These are phyloP conservation scores for Carex parvula DNA, from an alignment of 176 grass and related monocot species.

Conservation along the genomic window DNA sequence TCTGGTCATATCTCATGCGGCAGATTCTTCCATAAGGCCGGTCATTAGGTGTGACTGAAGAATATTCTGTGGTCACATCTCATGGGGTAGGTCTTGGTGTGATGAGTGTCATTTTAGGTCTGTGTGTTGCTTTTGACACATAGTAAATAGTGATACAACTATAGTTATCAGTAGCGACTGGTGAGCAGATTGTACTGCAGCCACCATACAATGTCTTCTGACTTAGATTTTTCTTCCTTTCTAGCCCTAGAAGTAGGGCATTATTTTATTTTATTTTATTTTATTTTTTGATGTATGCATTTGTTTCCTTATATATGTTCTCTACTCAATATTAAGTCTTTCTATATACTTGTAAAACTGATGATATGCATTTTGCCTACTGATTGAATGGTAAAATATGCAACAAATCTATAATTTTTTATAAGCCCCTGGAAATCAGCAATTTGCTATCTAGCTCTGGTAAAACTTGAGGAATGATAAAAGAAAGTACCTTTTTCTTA, in stretches of 20 bases:
- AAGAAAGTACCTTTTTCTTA: slow-evolving; percentile 43
- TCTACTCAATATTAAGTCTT: not conserved
- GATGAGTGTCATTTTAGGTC: not conserved
- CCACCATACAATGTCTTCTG: too few species aligned
- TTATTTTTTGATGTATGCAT: not conserved
- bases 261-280: not conserved
- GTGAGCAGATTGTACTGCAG: too few species aligned
- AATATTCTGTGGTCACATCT: not conserved
- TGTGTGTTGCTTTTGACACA: not conserved
- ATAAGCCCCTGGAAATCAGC: not conserved
- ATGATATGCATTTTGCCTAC: not conserved
- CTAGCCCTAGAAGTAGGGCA: not conserved
- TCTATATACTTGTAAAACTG: not conserved
- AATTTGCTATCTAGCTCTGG: not conserved
- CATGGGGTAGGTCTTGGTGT: not conserved
- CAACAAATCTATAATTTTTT: not conserved
- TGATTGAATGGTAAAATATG: not conserved
- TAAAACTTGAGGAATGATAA: not conserved
- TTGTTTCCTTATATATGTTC: not conserved
- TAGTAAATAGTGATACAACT: not conserved
- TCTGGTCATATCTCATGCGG: too few species aligned
- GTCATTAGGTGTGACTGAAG: too few species aligned
- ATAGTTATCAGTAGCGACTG: too few species aligned
- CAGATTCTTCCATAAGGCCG: too few species aligned
- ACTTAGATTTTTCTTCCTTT: not conserved